Conservation (phyloP, 306 rosid genomes). For the Cicer arietinum region DNA sequence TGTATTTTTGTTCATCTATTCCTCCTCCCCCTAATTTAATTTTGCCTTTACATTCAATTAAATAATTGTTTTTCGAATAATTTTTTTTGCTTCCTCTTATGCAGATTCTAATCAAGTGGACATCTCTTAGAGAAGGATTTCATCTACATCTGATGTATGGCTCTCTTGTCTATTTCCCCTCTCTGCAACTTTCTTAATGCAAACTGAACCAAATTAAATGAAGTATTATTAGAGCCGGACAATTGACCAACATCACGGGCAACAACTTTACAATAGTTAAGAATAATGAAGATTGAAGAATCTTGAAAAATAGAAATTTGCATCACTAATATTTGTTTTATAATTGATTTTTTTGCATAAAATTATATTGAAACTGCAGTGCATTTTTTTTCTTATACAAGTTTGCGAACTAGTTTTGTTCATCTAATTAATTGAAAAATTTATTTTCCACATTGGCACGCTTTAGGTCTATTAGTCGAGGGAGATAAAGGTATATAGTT, state of each 20-base stretch:
- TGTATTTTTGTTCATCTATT: conserved; percentile 5
- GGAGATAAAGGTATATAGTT: not conserved
- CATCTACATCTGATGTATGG: conserved; percentile 76
- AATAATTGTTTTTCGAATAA: conserved; percentile 2
- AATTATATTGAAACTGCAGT: conserved; percentile 13
- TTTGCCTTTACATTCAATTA: conserved; percentile 7
- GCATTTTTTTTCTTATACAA: conserved; percentile 7
- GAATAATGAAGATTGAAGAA: conserved; percentile 30
- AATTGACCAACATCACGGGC: conserved; percentile 12
- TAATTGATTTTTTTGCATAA: not conserved
- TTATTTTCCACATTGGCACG: conserved; percentile 16
- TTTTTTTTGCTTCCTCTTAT: conserved; percentile 43
- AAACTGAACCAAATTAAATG: conserved; percentile 41
- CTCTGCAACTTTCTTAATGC: conserved; percentile 21
- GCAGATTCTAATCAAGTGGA: conserved; percentile 72
- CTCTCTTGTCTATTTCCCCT: conserved; percentile 37
- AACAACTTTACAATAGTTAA: conserved; percentile 10
- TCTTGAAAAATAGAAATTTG: conserved; percentile 4
- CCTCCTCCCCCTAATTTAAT: not conserved
- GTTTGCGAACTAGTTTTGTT: conserved; percentile 24
- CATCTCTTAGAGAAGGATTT: conserved; percentile 84
- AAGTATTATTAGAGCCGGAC: conserved; percentile 26
- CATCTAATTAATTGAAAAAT: conserved; percentile 32
- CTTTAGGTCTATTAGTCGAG: not conserved
- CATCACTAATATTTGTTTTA: conserved; percentile 19